phyloP scores from a whole-genome alignment of 768 basidiomycete genomes.

The Collybia nuda region DNA sequence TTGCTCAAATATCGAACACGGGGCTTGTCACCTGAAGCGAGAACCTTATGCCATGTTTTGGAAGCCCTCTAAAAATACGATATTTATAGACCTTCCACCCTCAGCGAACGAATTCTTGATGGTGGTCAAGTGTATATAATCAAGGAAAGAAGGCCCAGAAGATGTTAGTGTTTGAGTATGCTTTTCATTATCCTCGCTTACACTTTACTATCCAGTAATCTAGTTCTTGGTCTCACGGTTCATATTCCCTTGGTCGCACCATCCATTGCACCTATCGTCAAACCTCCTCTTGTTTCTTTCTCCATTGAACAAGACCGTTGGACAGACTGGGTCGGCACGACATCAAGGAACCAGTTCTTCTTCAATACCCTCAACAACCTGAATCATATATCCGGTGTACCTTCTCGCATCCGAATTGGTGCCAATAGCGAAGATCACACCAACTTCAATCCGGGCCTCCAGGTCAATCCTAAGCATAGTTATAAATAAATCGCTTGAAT shows the following conservation, averaged over 20 bases:
- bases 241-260: conserved; percentile 3
- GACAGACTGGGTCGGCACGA: conserved; percentile 60
- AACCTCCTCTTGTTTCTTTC: conserved; percentile 33
- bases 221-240: conserved; percentile 7
- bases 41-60: too few species aligned
- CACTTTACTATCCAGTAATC: conserved; percentile 2
- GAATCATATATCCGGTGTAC: conserved; percentile 42
- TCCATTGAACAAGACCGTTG: conserved; percentile 71
- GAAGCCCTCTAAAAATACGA: too few species aligned
- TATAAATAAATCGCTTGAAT: not conserved
- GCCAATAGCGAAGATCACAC: conserved; percentile 59
- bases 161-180: not conserved
- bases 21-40: too few species aligned
- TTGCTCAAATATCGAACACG: too few species aligned
- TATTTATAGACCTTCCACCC: too few species aligned
- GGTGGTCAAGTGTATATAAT: too few species aligned
- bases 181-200: conserved; percentile 1
- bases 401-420: conserved; percentile 57
- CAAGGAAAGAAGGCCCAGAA: too few species aligned
- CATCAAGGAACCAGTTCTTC: conserved; percentile 53
- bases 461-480: conserved; percentile 27
- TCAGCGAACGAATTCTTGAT: too few species aligned
- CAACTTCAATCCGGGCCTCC: conserved; percentile 43
- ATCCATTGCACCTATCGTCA: conserved; percentile 9
- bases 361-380: conserved; percentile 57